Percentiles rank a stretch among this genome's conserved stretches.
Evolutionary conservation across 495 filamentous ascomycete species (phyloP).

Genomic region (Bryoglossum gracile): DNA sequence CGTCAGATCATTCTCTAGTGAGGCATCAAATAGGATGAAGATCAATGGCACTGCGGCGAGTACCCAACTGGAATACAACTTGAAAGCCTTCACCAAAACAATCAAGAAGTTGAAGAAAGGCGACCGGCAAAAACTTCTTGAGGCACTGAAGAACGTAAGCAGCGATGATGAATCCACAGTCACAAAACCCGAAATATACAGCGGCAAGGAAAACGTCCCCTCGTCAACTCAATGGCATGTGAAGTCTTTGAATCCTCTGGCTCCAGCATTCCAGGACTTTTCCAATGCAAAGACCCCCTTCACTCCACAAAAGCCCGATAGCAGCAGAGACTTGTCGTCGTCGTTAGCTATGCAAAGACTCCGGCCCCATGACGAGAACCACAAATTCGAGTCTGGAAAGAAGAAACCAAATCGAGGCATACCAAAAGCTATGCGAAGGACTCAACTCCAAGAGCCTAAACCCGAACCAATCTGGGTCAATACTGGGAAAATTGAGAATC

Average conservation of each 20-base stretch:
- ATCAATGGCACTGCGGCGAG: background rate
- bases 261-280: conserved; percentile 7
- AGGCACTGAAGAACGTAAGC: conserved; percentile 3
- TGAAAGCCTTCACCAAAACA: conserved; percentile 6
- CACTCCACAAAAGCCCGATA: background rate
- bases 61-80: background rate
- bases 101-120: conserved; percentile 13
- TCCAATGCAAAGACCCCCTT: background rate
- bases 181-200: background rate
- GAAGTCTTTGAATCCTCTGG: conserved; percentile 12
- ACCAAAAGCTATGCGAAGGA: too few species aligned
- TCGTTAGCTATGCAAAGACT: too few species aligned
- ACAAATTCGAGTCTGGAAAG: background rate
- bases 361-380: too few species aligned
- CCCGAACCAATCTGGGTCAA: too few species aligned
- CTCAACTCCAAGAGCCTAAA: too few species aligned
- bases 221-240: background rate
- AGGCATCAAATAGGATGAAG: background rate
- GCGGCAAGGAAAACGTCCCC: background rate
- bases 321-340: too few species aligned
- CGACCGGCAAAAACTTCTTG: conserved; percentile 1
- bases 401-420: too few species aligned
- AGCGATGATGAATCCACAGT: conserved; percentile 6
- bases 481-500: too few species aligned
- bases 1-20: background rate